A percentile compares a stretch with the other conserved stretches of the same genome.
phyloP scores from a whole-genome alignment of 169 alveolate genomes.

The Theileria orientalis region DNA sequence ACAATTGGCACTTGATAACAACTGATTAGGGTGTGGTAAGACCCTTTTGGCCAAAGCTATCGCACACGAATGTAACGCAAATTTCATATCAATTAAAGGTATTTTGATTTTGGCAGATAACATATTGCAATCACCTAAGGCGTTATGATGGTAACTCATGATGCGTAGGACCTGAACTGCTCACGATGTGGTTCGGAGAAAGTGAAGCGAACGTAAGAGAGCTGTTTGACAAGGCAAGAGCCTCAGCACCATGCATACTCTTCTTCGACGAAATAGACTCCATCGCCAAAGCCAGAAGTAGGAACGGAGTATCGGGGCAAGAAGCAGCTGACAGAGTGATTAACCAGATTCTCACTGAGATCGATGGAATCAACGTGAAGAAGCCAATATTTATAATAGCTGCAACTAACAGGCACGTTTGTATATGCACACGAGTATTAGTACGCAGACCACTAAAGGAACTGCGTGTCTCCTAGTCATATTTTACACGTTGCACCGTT shows the following conservation, averaged over 20 bases:
- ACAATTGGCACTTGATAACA: background rate
- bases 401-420: conserved; percentile 81
- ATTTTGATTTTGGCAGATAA: background rate
- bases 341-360: conserved; percentile 91
- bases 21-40: conserved; percentile 91
- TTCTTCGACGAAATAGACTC: conserved; percentile 99
- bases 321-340: conserved; percentile 94
- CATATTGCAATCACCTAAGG: background rate
- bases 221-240: conserved; percentile 78
- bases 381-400: conserved; percentile 91
- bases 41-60: conserved; percentile 90
- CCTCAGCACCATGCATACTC: conserved; percentile 89
- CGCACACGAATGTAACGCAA: conserved; percentile 87
- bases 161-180: conserved; percentile 67
- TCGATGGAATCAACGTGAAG: conserved; percentile 90
- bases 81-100: conserved; percentile 84
- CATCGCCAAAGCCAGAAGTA: conserved; percentile 86
- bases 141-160: background rate
- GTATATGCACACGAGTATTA: conserved; percentile 34
- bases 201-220: conserved; percentile 80
- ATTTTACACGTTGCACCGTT: background rate
- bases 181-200: conserved; percentile 82
- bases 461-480: background rate
- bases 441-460: no score
- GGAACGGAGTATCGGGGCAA: conserved; percentile 79